These are phyloP conservation scores for Chytridiales sp. DNA, from an alignment of 371 early-diverging fungal species.

Conservation along the genomic window DNA sequence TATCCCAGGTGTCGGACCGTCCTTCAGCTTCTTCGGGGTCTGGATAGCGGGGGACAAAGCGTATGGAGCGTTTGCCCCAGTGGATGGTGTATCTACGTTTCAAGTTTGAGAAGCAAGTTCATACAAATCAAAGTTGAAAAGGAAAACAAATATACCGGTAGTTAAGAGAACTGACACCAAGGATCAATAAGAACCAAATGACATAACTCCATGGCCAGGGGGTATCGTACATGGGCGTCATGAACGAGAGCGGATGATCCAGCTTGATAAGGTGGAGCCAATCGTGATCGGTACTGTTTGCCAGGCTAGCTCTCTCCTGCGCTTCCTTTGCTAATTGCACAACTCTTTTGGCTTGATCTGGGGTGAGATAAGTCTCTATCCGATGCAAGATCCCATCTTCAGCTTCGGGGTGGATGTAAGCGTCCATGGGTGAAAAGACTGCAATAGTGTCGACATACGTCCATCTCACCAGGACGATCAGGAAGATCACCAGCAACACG, in stretches of 20 bases:
- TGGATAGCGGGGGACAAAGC: slow-evolving; percentile 23
- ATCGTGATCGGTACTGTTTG: slow-evolving; percentile 19
- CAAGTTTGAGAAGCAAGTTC: background rate
- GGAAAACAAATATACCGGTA: too few species aligned
- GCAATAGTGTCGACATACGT: background rate
- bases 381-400: background rate
- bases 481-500: slow-evolving; percentile 16
- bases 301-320: background rate
- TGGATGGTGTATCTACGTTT: slow-evolving; percentile 12
- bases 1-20: slow-evolving; percentile 19
- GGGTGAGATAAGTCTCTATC: background rate
- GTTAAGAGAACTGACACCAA: slow-evolving; percentile 10
- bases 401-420: background rate
- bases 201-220: slow-evolving; percentile 22
- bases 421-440: background rate
- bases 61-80: slow-evolving; percentile 1
- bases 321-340: slow-evolving; percentile 5
- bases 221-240: slow-evolving; percentile 13
- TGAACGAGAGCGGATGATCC: slow-evolving; percentile 6
- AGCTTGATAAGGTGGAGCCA: slow-evolving; percentile 17
- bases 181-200: slow-evolving; percentile 8
- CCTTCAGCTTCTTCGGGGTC: slow-evolving; percentile 21
- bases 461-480: background rate
- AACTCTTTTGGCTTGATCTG: slow-evolving; percentile 2
- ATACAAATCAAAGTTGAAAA: background rate